phyloP scores from a whole-genome alignment of 2,329 filamentous ascomycete genomes.

The Aureobasidium namibiae region DNA sequence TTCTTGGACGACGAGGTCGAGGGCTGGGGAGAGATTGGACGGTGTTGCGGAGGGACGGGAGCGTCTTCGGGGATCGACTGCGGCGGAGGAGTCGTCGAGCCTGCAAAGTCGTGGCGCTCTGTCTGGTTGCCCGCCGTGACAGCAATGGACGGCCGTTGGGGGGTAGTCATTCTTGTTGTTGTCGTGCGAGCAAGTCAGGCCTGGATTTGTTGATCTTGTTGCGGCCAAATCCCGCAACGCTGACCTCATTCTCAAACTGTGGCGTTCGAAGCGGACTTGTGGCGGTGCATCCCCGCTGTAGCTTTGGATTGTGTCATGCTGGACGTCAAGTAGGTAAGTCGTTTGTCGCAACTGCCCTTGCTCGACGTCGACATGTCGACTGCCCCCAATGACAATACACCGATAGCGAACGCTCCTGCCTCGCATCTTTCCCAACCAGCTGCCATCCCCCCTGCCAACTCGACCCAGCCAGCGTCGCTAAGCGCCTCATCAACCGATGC shows the following conservation, averaged over 20 bases:
- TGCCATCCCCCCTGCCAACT: neutral
- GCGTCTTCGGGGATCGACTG: too few relatives aligned
- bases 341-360: neutral
- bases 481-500: neutral
- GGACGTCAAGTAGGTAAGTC: too few relatives aligned
- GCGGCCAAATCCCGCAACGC: too few relatives aligned
- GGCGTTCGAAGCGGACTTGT: neutral
- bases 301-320: neutral
- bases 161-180: neutral
- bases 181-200: neutral
- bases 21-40: neutral
- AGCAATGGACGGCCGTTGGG: neutral
- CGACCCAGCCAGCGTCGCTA: neutral
- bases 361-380: neutral
- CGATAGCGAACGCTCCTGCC: neutral
- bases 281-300: neutral
- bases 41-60: neutral
- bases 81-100: neutral
- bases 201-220: neutral
- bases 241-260: too few relatives aligned
- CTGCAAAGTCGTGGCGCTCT: conserved; percentile 1
- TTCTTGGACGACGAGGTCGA: neutral
- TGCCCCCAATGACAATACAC: neutral
- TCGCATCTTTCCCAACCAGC: neutral
- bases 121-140: neutral